Evolutionary conservation across 176 grass and related monocot genomes (phyloP), one percentile per base, ranked within the genome.

Genomic region (Poa annua): DNA sequence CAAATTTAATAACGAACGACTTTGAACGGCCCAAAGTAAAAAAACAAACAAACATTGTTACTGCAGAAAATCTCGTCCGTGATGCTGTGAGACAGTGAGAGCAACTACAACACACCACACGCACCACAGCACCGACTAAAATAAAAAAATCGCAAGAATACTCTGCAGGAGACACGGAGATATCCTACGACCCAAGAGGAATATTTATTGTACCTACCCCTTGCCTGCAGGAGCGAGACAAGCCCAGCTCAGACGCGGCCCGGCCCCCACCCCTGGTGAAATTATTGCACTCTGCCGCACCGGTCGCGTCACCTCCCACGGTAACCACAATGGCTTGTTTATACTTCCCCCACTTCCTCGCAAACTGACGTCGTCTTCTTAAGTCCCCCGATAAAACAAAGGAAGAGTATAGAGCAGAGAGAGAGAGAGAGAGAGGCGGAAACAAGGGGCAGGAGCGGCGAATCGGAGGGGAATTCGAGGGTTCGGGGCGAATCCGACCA

Each of bases 211-310:
- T 53, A 50, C 64, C 72, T 6, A 71, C 86, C 52, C 80, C 39
- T 41, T 84, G 86, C 66, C 86, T 88, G 81, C 75, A 48, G 76
- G 87, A 88, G 77, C 61, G 60, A 61, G 87, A 85, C 82, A 85
- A 39, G 24, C 80, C 86, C 63, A 52, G 6, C 62, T 74, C 53
- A 11, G 59, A 24, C 22, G 10, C 5, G 14, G 14, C 7, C 57
- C 57, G 25, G 10, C 59, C 59, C 45, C 45, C 29, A 44, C 41
- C 73, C 0, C 12, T 11, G 39, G 14, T 21, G 76, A 41, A 80
- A 80, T 85, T 17, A 88, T 84, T 75, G 81, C 64, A 55, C 76
- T 52, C 45, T n/a, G 47, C 64, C 36, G 35, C n/a, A 3, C 34
- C 22, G 38, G 21, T 63, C 11, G 7, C 8, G 10, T 45, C 44